Percentiles rank a stretch among this genome's conserved stretches.
phyloP scores from a whole-genome alignment of 768 basidiomycete genomes.

The Tulasnella sp. region DNA sequence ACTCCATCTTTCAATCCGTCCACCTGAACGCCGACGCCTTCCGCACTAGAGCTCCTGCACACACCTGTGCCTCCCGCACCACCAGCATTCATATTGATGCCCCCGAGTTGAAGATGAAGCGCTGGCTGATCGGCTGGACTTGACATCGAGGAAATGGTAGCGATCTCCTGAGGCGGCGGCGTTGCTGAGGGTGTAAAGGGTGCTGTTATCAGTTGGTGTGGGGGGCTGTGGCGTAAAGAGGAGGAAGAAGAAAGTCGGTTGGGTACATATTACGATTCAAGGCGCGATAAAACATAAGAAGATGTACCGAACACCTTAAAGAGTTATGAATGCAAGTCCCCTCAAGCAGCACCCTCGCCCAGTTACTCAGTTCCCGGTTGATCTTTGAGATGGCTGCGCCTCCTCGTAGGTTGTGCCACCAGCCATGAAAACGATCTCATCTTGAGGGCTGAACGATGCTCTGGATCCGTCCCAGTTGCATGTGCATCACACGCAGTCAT shows the following conservation, averaged over 20 bases:
- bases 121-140: slow-evolving; percentile 48
- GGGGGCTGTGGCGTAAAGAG: slow-evolving; percentile 1
- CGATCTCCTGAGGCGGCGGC: slow-evolving; percentile 65
- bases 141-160: slow-evolving; percentile 21
- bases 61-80: slow-evolving; percentile 73
- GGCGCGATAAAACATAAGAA: too few species aligned
- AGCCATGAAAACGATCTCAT: slow-evolving; percentile 92
- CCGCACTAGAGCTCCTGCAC: slow-evolving; percentile 61
- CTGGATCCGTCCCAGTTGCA: not conserved
- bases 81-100: slow-evolving; percentile 85
- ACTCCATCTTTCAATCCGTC: slow-evolving; percentile 87
- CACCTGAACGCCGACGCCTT: slow-evolving; percentile 58
- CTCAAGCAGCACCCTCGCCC: slow-evolving; percentile 73
- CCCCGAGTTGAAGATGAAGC: slow-evolving; percentile 85
- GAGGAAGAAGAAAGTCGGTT: slow-evolving; percentile 20
- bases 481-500: not conserved
- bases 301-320: slow-evolving; percentile 49
- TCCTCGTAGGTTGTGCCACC: slow-evolving; percentile 97
- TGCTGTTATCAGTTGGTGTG: slow-evolving; percentile 28
- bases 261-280: slow-evolving; percentile 63
- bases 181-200: slow-evolving; percentile 40
- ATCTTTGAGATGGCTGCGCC: slow-evolving; percentile 73
- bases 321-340: slow-evolving; percentile 96
- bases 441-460: slow-evolving; percentile 66
- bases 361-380: slow-evolving; percentile 67